A percentile compares a stretch with the other conserved stretches of the same genome.
Conservation (phyloP, 257 asterid genomes). For the Solanum microdontum region DNA sequence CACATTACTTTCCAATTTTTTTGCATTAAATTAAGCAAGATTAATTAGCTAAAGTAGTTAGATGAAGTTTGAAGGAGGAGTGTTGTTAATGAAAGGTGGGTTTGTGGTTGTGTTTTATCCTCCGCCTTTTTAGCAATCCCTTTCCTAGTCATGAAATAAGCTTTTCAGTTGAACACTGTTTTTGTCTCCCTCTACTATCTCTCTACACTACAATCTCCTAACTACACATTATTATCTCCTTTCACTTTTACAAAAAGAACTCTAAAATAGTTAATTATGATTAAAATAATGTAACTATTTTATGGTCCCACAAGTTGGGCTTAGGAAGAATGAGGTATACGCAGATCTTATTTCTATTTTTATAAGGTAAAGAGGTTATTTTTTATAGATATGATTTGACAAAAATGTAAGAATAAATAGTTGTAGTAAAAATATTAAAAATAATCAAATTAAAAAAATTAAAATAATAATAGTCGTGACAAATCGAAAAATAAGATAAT, state of each 20-base stretch:
- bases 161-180: neutral
- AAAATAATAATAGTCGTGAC: accelerated
- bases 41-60: neutral
- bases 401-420: neutral
- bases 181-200: neutral
- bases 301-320: neutral
- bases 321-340: neutral
- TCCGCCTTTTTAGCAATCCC: neutral
- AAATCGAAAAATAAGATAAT: neutral
- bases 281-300: too few relatives aligned
- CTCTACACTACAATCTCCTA: neutral
- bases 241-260: neutral
- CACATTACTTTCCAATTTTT: neutral
- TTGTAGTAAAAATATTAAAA: neutral
- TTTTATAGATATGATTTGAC: neutral
- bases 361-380: accelerated
- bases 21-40: neutral
- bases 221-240: neutral
- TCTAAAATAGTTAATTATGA: neutral
- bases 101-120: neutral
- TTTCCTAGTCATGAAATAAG: neutral
- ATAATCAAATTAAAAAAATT: neutral
- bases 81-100: neutral
- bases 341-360: accelerated
- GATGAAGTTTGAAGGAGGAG: neutral